phyloP scores from a whole-genome alignment of 352 stramenopile species.

The Phytophthora citricola region DNA sequence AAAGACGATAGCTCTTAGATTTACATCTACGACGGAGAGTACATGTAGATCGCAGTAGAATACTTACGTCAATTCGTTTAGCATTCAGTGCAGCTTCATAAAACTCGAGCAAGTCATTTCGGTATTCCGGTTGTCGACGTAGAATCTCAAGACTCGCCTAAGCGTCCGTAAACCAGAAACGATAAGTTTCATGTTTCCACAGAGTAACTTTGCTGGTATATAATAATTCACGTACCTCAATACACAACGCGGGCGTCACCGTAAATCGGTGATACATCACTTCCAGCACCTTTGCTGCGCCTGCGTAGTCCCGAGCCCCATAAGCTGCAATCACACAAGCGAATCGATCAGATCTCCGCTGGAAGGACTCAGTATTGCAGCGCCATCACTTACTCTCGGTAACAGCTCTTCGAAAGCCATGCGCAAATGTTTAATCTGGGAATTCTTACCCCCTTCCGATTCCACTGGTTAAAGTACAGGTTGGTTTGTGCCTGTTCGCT shows the following conservation, averaged over 20 bases:
- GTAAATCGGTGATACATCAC: constrained; percentile 77
- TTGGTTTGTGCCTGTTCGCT: constrained; percentile 22
- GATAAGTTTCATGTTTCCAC: not conserved
- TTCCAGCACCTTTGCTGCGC: constrained; percentile 67
- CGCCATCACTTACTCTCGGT: constrained; percentile 39
- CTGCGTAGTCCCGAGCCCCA: constrained; percentile 74
- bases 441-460: constrained; percentile 31
- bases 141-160: constrained; percentile 84
- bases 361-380: not conserved
- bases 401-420: constrained; percentile 57
- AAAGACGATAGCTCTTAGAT: constrained; percentile 9
- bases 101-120: constrained; percentile 61
- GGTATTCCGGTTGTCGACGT: constrained; percentile 56
- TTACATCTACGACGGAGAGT: constrained; percentile 5
- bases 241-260: constrained; percentile 59
- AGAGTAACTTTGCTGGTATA: not conserved
- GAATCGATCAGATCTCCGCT: not conserved
- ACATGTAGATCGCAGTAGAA: not conserved
- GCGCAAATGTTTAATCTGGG: constrained; percentile 45
- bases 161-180: constrained; percentile 2
- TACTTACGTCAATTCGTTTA: constrained; percentile 57
- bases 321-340: constrained; percentile 42
- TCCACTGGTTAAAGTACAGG: constrained; percentile 70
- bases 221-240: constrained; percentile 52
- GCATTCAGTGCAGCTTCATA: constrained; percentile 57